phyloP scores from a whole-genome alignment of 2,329 filamentous ascomycete genomes.

The Lasiodiplodia theobromae region DNA sequence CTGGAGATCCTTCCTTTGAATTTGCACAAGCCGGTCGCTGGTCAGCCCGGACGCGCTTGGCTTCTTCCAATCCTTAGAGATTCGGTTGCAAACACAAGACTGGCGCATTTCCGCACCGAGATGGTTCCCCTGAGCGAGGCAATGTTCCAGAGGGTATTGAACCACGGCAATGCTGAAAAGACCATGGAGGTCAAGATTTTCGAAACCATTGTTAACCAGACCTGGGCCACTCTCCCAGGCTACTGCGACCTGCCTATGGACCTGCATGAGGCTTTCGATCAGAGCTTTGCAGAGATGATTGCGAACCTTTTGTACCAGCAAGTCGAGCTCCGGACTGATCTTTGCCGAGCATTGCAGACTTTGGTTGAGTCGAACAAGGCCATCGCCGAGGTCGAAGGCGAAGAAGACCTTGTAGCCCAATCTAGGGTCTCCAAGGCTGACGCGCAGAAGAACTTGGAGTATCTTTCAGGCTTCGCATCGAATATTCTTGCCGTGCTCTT shows the following conservation, averaged over 20 bases:
- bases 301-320: slow-evolving; percentile 94
- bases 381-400: slow-evolving; percentile 72
- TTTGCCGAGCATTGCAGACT: slow-evolving; percentile 85
- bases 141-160: slow-evolving; percentile 87
- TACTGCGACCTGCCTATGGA: slow-evolving; percentile 95
- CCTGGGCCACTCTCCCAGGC: slow-evolving; percentile 91
- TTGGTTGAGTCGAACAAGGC: slow-evolving; percentile 92
- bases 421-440: slow-evolving; percentile 77
- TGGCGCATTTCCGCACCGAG: slow-evolving; percentile 84
- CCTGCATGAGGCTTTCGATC: slow-evolving; percentile 72
- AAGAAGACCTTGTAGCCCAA: slow-evolving; percentile 77
- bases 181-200: slow-evolving; percentile 98
- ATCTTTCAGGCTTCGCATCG: slow-evolving; percentile 78
- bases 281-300: slow-evolving; percentile 85
- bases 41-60: slow-evolving; percentile 89
- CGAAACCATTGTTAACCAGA: slow-evolving; percentile 93
- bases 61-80: slow-evolving; percentile 90
- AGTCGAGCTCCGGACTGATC: slow-evolving; percentile 81
- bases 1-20: slow-evolving; percentile 86
- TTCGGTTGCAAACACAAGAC: slow-evolving; percentile 84
- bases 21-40: slow-evolving; percentile 76
- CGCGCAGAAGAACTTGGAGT: slow-evolving; percentile 80
- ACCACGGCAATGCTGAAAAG: slow-evolving; percentile 83
- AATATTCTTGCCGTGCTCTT: slow-evolving; percentile 97
- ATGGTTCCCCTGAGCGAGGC: slow-evolving; percentile 88